Base-by-base conservation (phyloP, 371 early-diverging fungal genomes). In the Entomophthora muscae region DNA sequence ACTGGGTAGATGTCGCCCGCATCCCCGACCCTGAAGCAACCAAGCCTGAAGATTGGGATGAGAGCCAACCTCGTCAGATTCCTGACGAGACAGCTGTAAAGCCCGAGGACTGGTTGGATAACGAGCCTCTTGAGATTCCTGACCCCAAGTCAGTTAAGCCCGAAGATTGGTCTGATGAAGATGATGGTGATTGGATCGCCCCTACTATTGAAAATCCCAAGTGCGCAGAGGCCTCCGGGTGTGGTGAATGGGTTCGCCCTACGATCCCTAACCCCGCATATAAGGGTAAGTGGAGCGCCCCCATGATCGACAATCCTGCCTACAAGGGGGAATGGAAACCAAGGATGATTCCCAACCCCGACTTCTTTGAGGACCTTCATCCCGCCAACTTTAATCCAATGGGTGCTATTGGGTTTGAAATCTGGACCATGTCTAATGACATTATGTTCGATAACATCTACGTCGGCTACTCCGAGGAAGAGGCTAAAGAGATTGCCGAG, bases 321-420 rank as follows among this genome's bases (percentile, higher is more conserved):
- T 98, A 95, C 79, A 92, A 93, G 81, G 98, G 98, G 29, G 76
- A 74, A 60, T 98, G 98, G 98, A 79, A 78, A 3, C 90, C 94
- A 13, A 84, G 86, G 60, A 81, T 83, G 73, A 92, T 98, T 64
- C 72, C 82, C 70, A 98, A 96, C 78, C 93, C 95, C 3, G 81
- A 81, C 32, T 96, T 81, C 74, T 84, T 74, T 65, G 82, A 83
- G 68, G 87, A 86, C 69, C 55, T 67, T 57, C 65, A 72, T 55
- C 84, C 84, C 12, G 70, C 82, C 59, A 79, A 83, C 69, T 82
- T 86, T 68, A 76, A 75, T 57, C 74, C 75, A 66, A 83, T 86
- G 65, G 79, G 80, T 61, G 89, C 85, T 56, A 75, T 94, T 67
- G 98, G 97, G 53, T 83, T 96, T 67, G 98, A 98, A 75, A 71